These are phyloP conservation scores for Taxawa tesnikishii DNA, from an alignment of 2,329 filamentous ascomycete genomes.

Conservation along the genomic window DNA sequence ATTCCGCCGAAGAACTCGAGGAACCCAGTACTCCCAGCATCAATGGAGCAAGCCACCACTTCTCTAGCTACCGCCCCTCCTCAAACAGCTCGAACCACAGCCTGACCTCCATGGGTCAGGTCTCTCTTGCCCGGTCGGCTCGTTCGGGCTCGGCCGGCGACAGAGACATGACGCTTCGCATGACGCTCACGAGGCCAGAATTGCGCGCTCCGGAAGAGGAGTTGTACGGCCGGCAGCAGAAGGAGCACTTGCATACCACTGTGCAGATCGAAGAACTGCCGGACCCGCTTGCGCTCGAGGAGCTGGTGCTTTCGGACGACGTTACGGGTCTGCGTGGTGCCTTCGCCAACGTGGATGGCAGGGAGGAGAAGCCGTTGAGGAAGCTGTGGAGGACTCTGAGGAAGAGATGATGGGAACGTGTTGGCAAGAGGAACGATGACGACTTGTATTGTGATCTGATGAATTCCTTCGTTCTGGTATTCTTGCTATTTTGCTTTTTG, in stretches of 20 bases:
- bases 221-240: slow-evolving; percentile 56
- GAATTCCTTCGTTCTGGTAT: no score
- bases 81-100: neutral
- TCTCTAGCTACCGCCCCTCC: neutral
- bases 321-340: slow-evolving; percentile 27
- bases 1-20: slow-evolving; percentile 24
- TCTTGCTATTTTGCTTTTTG: no score
- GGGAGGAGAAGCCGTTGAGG: slow-evolving; percentile 2
- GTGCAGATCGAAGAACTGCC: slow-evolving; percentile 21
- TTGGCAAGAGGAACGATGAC: no score
- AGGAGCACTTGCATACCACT: slow-evolving; percentile 10
- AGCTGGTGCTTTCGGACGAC: slow-evolving; percentile 30
- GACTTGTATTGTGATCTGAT: no score
- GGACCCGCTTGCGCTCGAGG: slow-evolving; percentile 43
- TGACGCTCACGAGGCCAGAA: slow-evolving; percentile 88
- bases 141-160: neutral
- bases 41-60: neutral
- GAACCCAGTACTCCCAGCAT: neutral
- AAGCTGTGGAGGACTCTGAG: slow-evolving; percentile 3
- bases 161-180: slow-evolving; percentile 81
- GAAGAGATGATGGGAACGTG: neutral
- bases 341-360: slow-evolving; percentile 20
- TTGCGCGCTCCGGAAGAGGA: slow-evolving; percentile 63
- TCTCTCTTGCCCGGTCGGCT: no score
- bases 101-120: neutral